Percentiles rank a stretch among this genome's conserved stretches.
Conservation (phyloP, 2,329 filamentous ascomycete genomes). For the Phyllosticta capitalensis region DNA sequence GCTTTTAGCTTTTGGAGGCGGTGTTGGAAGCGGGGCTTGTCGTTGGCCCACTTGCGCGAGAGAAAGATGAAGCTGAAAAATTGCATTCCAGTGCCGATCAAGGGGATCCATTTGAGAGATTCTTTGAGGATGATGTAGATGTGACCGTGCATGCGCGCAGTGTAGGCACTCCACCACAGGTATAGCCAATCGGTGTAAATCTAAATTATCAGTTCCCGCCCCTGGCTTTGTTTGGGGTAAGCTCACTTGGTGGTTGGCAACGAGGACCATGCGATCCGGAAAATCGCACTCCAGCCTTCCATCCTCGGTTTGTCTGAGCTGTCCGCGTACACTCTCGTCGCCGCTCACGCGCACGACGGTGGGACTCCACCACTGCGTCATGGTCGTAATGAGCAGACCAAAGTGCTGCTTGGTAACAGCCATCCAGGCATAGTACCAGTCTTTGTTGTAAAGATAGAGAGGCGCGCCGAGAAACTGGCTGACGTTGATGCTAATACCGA, state of each 20-base stretch:
- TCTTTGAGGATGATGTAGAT: conserved; percentile 88
- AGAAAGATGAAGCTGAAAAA: conserved; percentile 88
- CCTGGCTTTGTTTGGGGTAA: background rate
- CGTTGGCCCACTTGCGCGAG: conserved; percentile 78
- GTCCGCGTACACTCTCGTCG: conserved; percentile 66
- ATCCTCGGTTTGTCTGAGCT: conserved; percentile 58
- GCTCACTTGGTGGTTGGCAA: conserved; percentile 68
- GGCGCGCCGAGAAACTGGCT: conserved; percentile 66
- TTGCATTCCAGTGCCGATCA: conserved; percentile 74
- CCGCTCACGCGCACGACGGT: conserved; percentile 73
- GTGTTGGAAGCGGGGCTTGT: conserved; percentile 64
- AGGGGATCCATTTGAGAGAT: conserved; percentile 71
- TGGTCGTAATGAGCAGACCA: conserved; percentile 62
- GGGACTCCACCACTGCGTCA: conserved; percentile 79
- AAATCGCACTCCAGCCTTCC: conserved; percentile 68
- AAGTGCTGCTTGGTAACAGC: conserved; percentile 79
- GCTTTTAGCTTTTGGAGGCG: conserved; percentile 62
- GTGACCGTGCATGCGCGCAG: conserved; percentile 69
- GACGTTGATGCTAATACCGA: conserved; percentile 37
- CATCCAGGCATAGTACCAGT: conserved; percentile 77
- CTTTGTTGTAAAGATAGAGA: conserved; percentile 62
- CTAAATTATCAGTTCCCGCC: conserved; percentile 23
- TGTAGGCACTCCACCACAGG: conserved; percentile 86
- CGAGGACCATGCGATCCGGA: conserved; percentile 68
- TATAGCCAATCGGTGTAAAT: conserved; percentile 89